Conservation (phyloP, 768 basidiomycete genomes). For the Mycena albidolilacea region DNA sequence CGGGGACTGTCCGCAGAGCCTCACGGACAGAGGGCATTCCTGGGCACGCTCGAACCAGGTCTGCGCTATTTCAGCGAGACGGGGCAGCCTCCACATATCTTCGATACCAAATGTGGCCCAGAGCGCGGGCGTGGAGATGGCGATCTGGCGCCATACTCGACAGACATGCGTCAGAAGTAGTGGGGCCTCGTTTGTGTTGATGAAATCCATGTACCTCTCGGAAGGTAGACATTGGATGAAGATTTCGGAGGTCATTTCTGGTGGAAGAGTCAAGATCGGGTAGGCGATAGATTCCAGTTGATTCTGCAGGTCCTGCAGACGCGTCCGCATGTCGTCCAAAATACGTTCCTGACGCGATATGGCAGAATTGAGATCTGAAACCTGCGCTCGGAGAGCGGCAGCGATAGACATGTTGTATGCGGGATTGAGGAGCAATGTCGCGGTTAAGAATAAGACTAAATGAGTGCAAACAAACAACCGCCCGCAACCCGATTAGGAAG, state of each 20-base stretch:
- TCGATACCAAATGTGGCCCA: slow-evolving; percentile 20
- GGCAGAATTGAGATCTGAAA: neutral
- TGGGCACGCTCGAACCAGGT: slow-evolving; percentile 15
- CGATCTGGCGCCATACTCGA: slow-evolving; percentile 21
- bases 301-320: neutral
- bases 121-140: slow-evolving; percentile 19
- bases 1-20: neutral
- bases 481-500: too few species aligned
- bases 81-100: too few species aligned
- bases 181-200: neutral
- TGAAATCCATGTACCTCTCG: neutral
- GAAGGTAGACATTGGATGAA: slow-evolving; percentile 20
- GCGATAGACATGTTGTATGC: neutral
- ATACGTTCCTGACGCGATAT: slow-evolving; percentile 1
- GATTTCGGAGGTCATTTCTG: slow-evolving; percentile 30
- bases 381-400: slow-evolving; percentile 8
- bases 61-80: neutral
- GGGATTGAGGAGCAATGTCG: neutral
- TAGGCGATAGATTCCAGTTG: slow-evolving; percentile 26
- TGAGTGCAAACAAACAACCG: too few species aligned
- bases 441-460: neutral
- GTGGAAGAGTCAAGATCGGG: slow-evolving; percentile 23
- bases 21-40: slow-evolving; percentile 7
- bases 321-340: neutral
- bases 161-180: slow-evolving; percentile 21